Evolutionary conservation across 2,329 filamentous ascomycete genomes (phyloP), one percentile per base, ranked within the genome.

Genomic region (Xylaria sp.): DNA sequence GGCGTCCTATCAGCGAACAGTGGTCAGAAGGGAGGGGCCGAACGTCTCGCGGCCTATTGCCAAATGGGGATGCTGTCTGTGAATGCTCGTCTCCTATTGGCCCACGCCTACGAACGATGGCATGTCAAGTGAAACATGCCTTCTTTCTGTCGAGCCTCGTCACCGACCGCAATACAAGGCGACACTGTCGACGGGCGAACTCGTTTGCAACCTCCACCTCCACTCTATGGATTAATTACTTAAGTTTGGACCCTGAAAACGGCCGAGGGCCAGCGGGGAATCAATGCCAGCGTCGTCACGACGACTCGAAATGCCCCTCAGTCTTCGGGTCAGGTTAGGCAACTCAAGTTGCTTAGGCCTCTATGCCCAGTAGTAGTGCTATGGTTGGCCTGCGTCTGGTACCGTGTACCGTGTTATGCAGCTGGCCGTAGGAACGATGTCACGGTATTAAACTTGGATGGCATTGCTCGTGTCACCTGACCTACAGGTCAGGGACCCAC

Each of bases 151-250:
- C 30, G 45, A 64, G 64, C 51, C 61, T 70, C 68, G 68, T 70
- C 61, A 30, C 68, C 68, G 42, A 70, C 68, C 61, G 50, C 8
- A 34, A 30, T 56, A 36, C 55, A 42, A 68, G 65, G 57, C 47
- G 42, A 50, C 61, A 51, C 61, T 63, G 56, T 48, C 57, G 57
- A 61, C 45, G 5, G 48, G 27, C 36, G 51, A 51, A 7, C 50
- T 32, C 45, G 30, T 64, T 42, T 51, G 11, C 34, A 36, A 27
- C 24, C 34, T 36, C 11, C 11, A 36, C 34, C 7, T 11, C 50
- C 48, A 53, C 17, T 24, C 27, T 11, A 27, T 51, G 34, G 24
- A 47, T 19, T 36, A 36, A 36, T 11, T 11, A 7, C 34, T 8
- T 36, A 11, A 11, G 11, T 11, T 11, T n/a, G 55, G 55, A 39